Percentiles rank a stretch among this genome's conserved stretches.
Conservation (phyloP, 1,284 basidiomycete species). For the Albatrellus sp. region DNA sequence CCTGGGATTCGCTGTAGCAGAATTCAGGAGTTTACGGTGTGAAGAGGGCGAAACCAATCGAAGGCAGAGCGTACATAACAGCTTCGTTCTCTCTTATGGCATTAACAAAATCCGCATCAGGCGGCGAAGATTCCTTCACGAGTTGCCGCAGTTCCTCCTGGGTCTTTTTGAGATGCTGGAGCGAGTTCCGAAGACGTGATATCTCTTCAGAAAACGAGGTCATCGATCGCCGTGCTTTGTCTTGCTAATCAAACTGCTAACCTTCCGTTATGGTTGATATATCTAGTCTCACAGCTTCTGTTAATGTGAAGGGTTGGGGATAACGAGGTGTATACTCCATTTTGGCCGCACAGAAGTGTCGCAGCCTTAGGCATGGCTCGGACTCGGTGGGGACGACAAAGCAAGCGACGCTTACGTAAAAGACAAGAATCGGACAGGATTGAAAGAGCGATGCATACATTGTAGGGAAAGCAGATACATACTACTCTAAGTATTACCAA, state of each 20-base stretch:
- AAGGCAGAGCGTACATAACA: constrained; percentile 30
- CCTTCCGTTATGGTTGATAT: constrained; percentile 61
- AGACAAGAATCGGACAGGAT: too few species aligned
- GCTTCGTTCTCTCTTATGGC: constrained; percentile 40
- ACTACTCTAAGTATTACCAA: background rate
- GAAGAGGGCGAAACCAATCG: too few species aligned
- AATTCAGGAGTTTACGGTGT: too few species aligned
- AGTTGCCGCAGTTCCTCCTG: constrained; percentile 46
- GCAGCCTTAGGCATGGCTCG: background rate
- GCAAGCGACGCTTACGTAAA: too few species aligned
- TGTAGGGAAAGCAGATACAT: constrained; percentile 16
- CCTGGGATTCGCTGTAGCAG: constrained; percentile 49
- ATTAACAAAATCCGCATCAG: constrained; percentile 31
- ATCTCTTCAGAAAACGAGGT: constrained; percentile 41
- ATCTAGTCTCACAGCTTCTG: constrained; percentile 55
- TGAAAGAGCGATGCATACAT: constrained; percentile 8
- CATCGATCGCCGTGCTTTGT: background rate
- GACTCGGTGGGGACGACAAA: too few species aligned
- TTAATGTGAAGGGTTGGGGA: constrained; percentile 63
- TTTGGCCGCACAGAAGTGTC: constrained; percentile 12
- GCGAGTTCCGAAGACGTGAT: constrained; percentile 59
- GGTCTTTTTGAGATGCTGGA: constrained; percentile 49
- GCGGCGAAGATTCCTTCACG: constrained; percentile 17
- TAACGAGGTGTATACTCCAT: constrained; percentile 62
- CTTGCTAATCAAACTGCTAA: constrained; percentile 16